These are phyloP conservation scores for Diaporthe nobilis DNA, from an alignment of 2,329 filamentous ascomycete genomes.

Conservation along the genomic window DNA sequence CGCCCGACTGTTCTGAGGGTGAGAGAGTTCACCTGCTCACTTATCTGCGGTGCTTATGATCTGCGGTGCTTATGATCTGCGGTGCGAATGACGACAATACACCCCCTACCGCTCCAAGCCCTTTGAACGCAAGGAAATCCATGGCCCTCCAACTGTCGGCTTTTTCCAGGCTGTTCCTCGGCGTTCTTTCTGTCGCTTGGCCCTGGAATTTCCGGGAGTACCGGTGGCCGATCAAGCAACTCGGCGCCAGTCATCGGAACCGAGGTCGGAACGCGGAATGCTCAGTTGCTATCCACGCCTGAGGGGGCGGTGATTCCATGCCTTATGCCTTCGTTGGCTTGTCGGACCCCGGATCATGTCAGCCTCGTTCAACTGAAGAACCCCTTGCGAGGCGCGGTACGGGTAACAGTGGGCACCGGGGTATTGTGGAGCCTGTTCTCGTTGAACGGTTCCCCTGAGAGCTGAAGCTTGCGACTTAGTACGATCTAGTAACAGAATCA, in stretches of 20 bases:
- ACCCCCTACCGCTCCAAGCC: not conserved
- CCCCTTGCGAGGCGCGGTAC: not conserved
- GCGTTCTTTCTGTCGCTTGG: not conserved
- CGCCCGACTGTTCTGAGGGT: too few relatives aligned
- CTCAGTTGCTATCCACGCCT: not conserved
- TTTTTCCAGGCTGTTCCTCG: not conserved
- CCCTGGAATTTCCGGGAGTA: not conserved
- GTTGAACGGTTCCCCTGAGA: not conserved
- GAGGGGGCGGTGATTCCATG: not conserved
- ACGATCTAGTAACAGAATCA: not conserved
- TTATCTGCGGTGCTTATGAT: not conserved
- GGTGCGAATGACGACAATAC: not conserved
- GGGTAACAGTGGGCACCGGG: constrained; percentile 9
- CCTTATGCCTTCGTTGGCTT: not conserved
- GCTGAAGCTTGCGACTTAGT: not conserved
- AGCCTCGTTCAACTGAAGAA: not conserved
- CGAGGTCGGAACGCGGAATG: not conserved
- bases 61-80: not conserved
- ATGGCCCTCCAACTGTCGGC: not conserved
- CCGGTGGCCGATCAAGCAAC: not conserved
- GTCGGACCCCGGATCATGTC: not conserved
- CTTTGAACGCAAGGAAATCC: too few relatives aligned
- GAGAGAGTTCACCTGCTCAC: not conserved
- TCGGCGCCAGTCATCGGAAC: not conserved
- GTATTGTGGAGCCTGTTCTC: not conserved